phyloP scores from a whole-genome alignment of 768 basidiomycete genomes.

The Macrolepiota albuminosa region DNA sequence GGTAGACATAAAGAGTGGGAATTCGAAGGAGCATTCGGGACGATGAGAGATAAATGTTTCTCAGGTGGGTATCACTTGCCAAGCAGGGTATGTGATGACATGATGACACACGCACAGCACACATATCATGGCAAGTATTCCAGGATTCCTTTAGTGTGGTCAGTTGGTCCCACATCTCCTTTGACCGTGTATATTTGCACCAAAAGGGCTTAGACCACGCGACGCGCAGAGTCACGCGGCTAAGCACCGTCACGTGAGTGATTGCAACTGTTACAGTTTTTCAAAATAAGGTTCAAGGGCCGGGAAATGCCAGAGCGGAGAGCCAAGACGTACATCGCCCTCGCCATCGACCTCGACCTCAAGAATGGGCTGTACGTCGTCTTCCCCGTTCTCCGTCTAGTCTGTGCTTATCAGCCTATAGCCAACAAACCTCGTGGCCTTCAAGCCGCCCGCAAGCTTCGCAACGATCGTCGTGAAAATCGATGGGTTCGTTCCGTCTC shows the following conservation, averaged over 20 bases:
- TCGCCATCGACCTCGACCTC: conserved; percentile 48
- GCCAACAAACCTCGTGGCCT: conserved; percentile 99
- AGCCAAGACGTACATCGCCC: background rate
- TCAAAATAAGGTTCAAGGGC: conserved; percentile 41
- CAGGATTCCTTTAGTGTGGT: no score
- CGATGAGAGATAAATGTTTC: background rate
- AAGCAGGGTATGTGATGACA: background rate
- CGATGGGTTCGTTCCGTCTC: conserved; percentile 74
- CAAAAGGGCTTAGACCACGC: background rate
- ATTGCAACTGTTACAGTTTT: conserved; percentile 34
- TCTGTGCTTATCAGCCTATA: conserved; percentile 25
- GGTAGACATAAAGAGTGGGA: conserved; percentile 9
- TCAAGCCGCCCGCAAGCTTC: conserved; percentile 97
- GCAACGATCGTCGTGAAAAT: conserved; percentile 89
- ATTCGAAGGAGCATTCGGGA: background rate
- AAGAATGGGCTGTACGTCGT: conserved; percentile 83
- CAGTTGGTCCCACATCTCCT: no score
- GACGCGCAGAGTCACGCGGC: conserved; percentile 7
- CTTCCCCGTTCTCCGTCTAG: conserved; percentile 9
- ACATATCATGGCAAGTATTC: no score
- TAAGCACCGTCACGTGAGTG: background rate
- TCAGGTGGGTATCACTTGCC: background rate
- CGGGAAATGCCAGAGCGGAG: conserved; percentile 22
- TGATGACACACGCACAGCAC: no score
- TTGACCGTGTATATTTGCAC: no score